These are phyloP conservation scores for Cercospora sp. DNA, from an alignment of 2,329 filamentous ascomycete species.

Conservation along the genomic window DNA sequence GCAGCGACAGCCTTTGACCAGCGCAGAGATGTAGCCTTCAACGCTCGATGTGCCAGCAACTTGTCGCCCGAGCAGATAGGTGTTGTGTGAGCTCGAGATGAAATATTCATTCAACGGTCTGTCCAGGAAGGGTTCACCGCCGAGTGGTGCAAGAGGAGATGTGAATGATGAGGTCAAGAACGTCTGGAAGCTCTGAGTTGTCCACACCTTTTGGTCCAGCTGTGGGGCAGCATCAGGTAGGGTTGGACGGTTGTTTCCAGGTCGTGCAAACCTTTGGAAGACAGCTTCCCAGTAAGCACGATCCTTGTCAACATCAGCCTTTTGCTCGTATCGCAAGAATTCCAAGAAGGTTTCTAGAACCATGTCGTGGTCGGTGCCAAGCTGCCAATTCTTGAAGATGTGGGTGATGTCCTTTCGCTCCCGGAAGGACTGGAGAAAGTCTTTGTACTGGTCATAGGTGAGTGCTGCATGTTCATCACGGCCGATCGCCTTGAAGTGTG, in stretches of 20 bases:
- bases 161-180: constrained; percentile 66
- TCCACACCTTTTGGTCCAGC: constrained; percentile 62
- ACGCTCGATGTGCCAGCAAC: constrained; percentile 87
- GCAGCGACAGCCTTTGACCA: constrained; percentile 87
- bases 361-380: constrained; percentile 57
- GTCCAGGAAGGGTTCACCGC: constrained; percentile 57
- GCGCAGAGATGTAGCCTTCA: constrained; percentile 87
- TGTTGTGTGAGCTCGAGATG: constrained; percentile 98
- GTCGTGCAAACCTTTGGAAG: constrained; percentile 53
- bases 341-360: constrained; percentile 70
- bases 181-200: constrained; percentile 72
- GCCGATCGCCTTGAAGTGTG: constrained; percentile 74
- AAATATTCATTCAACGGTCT: constrained; percentile 94
- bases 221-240: constrained; percentile 46
- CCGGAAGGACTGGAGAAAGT: constrained; percentile 81
- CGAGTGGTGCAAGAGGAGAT: constrained; percentile 28
- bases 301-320: constrained; percentile 71
- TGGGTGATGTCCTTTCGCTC: constrained; percentile 76
- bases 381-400: constrained; percentile 64
- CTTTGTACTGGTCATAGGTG: constrained; percentile 76
- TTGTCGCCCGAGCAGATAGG: constrained; percentile 88
- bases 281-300: constrained; percentile 66
- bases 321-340: constrained; percentile 74
- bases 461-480: constrained; percentile 64
- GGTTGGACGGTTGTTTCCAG: constrained; percentile 41